Percentiles rank a stretch among this genome's conserved stretches.
phyloP scores from a whole-genome alignment of 2,329 filamentous ascomycete species.

The Daldinia eschscholtzii region DNA sequence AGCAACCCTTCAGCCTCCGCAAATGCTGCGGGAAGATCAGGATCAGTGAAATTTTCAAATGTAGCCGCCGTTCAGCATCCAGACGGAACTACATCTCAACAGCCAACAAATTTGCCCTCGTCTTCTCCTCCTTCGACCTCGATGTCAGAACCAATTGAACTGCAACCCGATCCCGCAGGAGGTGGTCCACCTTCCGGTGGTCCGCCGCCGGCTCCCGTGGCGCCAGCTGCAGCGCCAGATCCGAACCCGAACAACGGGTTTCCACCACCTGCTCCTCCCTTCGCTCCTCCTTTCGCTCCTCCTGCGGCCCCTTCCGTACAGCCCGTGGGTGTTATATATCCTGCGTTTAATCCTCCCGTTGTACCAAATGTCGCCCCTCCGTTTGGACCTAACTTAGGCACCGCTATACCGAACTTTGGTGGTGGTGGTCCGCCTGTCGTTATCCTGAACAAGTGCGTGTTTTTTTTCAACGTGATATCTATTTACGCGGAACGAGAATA shows the following conservation, averaged over 20 bases:
- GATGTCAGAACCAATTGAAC: neutral
- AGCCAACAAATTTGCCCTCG: neutral
- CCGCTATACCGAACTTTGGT: constrained; percentile 17
- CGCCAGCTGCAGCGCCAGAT: constrained; percentile 17
- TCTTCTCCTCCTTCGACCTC: neutral
- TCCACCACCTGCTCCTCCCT: neutral
- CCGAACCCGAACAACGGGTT: neutral
- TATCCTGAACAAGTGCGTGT: constrained; percentile 23
- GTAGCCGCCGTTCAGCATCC: constrained; percentile 14
- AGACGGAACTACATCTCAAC: constrained; percentile 17
- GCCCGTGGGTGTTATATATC: neutral
- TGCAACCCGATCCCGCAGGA: neutral
- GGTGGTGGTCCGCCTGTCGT: constrained; percentile 4
- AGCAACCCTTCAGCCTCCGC: neutral
- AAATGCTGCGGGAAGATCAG: neutral
- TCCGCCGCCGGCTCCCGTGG: constrained; percentile 24
- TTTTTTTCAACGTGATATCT: neutral
- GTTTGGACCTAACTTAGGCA: constrained; percentile 11
- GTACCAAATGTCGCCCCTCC: constrained; percentile 26
- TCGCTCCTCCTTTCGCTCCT: neutral
- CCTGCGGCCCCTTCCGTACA: neutral
- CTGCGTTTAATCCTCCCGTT: neutral
- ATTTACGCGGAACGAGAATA: neutral
- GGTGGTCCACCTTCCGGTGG: constrained; percentile 22
- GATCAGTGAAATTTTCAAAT: constrained; percentile 21